Evolutionary conservation across 1,284 basidiomycete species (phyloP), one percentile per base, ranked within the genome.

Genomic region (Caloboletus firmus): DNA sequence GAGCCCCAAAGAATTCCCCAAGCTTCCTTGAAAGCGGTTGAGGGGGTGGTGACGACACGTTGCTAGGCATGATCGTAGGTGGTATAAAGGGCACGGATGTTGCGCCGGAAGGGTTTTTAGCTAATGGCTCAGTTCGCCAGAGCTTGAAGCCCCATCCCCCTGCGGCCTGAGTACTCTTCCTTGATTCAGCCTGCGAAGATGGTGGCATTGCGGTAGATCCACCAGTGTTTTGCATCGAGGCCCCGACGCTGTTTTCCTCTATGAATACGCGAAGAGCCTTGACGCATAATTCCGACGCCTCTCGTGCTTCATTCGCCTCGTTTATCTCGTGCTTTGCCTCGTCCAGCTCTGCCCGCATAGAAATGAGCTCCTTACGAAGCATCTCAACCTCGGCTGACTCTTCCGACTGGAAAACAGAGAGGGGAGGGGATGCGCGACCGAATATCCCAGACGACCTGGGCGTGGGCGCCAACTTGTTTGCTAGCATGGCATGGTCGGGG

Each of bases 251-350:
- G 64, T 87, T 82, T 61, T 90, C 85, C 22, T 85, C 83, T 62
- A 97, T 94, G 67, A 93, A 97, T 52, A 87, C 88, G 36, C 93
- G 80, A 34, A 97, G 74, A 0, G 89, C 90, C 52, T 82, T 83
- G 56, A 91, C 84, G 65, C 92, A 95, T 3, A 80, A 81, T 60
- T 97, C 93, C n/a, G 87, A 91, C 9, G 94, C 94, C 63, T 91
- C 84, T 42, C 84, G 79, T 3, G 91, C 92, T 69, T 97, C 94
- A 55, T 83, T 87, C 2, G 87, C 80, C 63, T 95, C 93, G 28
- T 69, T 72, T 22, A 95, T 73, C 56, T 91, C 87, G 51, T 81
- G 78, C 56, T 82, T 81, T 6, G 83, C 77, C 36, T 79, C 78
- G 34, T 86, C 83, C 35, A 96, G 71, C 52, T 86, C 81, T 17